Base-by-base conservation (phyloP, 352 stramenopile genomes). In the Phytophthora pinifolia region DNA sequence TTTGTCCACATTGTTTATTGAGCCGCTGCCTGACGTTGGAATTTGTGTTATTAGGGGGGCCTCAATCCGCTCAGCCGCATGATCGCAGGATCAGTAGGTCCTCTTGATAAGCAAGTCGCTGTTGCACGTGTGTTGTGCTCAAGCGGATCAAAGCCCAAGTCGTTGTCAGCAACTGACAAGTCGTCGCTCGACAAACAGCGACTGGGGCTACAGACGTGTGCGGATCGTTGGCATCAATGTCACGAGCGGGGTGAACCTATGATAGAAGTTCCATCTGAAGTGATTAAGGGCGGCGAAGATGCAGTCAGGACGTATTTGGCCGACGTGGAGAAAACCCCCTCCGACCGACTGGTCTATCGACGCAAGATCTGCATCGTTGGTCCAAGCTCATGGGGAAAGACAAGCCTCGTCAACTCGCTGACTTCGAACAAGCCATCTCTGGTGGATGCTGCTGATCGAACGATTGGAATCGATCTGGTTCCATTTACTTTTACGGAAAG, bases 341-440 rank as follows among this genome's bases (percentile, higher is more conserved):
- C 25, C 6, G n/a, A 9, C 27, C 6, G 53, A 32, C 4, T 60
- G 7, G n/a, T 44, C 4, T 37, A 49, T 12, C 53, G 53, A 12
- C 35, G 17, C n/a, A 61, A 61, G 30, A 27, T 61, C 6, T 61
- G 53, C 9, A n/a, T 61, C 12, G 36, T 54, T 34, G 53, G 53
- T 8, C 54, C 54, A 18, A 43, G 48, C n/a, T 46, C 57, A 1
- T 65, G 43, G 42, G 57, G 57, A 14, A 65, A 65, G 14, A 49
- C 55, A 18, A 64, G 25, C 10, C 27, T 59, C 7, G 30, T 64
- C 9, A 58, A 37, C 8, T 58, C 55, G 14, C 25, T 63, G 4
- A 9, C 17, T 8, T n/a, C 32, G 17, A 25, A 43, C 32, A 13
- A 2, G 3, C 9, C 54, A 17, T 37, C 30, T 2, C 4, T 34